Percentiles rank a stretch among this genome's conserved stretches.
phyloP scores from a whole-genome alignment of 2,329 filamentous ascomycete species.

The Penicillium frequentans region DNA sequence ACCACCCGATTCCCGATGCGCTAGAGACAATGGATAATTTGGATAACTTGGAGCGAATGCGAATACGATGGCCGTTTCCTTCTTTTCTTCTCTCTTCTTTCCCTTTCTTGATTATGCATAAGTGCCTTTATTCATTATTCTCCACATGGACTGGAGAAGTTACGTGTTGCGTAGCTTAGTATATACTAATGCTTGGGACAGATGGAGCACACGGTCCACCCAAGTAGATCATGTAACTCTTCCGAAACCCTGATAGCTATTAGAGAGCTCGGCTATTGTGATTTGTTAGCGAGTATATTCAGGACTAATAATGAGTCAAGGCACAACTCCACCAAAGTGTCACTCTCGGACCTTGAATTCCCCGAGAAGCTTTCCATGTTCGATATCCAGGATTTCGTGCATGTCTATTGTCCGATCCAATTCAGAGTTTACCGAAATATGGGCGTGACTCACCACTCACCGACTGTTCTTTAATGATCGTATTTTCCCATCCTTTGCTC shows the following conservation, averaged over 20 bases:
- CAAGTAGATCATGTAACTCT: too few species aligned
- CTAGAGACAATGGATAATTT: not conserved
- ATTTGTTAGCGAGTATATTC: not conserved
- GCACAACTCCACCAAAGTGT: not conserved
- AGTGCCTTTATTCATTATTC: not conserved
- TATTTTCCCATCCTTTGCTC: not conserved
- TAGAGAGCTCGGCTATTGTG: not conserved
- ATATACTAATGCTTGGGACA: too few species aligned
- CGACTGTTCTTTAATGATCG: not conserved
- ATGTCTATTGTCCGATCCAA: not conserved
- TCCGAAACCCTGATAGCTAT: too few species aligned
- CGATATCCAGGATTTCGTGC: not conserved
- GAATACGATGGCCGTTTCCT: not conserved
- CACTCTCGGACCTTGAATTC: not conserved
- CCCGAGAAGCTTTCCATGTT: not conserved
- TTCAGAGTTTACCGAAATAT: not conserved
- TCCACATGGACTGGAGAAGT: too few species aligned
- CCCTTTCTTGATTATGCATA: not conserved
- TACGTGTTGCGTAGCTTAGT: too few species aligned
- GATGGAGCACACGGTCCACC: too few species aligned
- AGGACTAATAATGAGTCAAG: not conserved
- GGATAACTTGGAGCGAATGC: constrained; percentile 1
- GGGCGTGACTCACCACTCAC: not conserved
- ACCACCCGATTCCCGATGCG: not conserved
- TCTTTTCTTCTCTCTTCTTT: not conserved